Conservation (phyloP, 768 basidiomycete genomes). For the Leucocoprinus sp. region DNA sequence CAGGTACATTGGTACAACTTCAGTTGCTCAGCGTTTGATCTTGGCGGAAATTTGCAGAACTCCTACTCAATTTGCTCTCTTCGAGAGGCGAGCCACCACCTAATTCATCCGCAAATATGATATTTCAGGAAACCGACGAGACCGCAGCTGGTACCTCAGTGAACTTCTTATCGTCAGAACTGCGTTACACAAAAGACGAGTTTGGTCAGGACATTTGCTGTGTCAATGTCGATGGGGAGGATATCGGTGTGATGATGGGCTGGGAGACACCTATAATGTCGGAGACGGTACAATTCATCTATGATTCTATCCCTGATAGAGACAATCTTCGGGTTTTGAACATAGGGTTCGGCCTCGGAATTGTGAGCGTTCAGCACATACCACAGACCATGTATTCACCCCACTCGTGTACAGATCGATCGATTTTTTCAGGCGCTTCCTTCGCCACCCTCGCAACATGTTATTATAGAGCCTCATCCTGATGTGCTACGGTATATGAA, state of each 20-base stretch:
- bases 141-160: slow-evolving; percentile 56
- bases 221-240: slow-evolving; percentile 53
- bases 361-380: slow-evolving; percentile 38
- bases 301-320: slow-evolving; percentile 39
- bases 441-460: slow-evolving; percentile 58
- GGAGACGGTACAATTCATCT: slow-evolving; percentile 65
- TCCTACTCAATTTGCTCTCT: slow-evolving; percentile 58
- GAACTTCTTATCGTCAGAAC: slow-evolving; percentile 60
- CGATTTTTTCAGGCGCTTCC: slow-evolving; percentile 62
- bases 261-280: slow-evolving; percentile 91
- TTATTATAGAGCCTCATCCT: slow-evolving; percentile 91
- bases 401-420: slow-evolving; percentile 56
- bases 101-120: slow-evolving; percentile 16
- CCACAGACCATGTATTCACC: neutral
- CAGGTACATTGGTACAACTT: slow-evolving; percentile 46
- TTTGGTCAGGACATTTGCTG: slow-evolving; percentile 80
- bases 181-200: slow-evolving; percentile 62
- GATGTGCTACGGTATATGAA: slow-evolving; percentile 84
- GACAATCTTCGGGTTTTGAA: slow-evolving; percentile 67
- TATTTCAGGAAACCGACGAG: slow-evolving; percentile 42
- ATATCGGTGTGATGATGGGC: slow-evolving; percentile 99
- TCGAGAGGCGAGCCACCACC: slow-evolving; percentile 25
- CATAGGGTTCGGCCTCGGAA: slow-evolving; percentile 91
- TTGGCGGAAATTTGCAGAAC: slow-evolving; percentile 37
- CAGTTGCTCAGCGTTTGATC: neutral